Evolutionary conservation across 2,329 filamentous ascomycete species (phyloP).

Genomic region (Ophiostoma tasmaniense): DNA sequence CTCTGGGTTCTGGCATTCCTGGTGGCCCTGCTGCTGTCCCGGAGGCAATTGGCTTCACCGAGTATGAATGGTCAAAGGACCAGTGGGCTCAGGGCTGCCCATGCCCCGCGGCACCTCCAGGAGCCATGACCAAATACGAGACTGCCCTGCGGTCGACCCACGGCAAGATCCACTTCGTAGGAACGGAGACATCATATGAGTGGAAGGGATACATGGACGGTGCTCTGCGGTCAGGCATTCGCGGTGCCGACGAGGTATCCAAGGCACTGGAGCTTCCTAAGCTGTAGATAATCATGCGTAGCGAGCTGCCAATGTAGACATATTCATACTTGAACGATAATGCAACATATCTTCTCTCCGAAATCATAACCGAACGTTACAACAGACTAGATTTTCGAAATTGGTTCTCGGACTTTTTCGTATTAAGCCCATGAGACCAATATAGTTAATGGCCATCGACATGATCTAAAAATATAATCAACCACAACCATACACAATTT

Average conservation of each 20-base stretch:
- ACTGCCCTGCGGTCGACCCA: constrained; percentile 28
- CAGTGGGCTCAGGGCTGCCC: constrained; percentile 17
- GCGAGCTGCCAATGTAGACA: neutral
- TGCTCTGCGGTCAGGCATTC: constrained; percentile 41
- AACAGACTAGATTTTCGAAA: too few species aligned
- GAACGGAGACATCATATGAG: constrained; percentile 43
- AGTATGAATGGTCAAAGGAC: constrained; percentile 16
- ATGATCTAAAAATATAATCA: too few species aligned
- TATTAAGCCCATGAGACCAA: too few species aligned
- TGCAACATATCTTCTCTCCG: neutral
- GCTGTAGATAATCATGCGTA: neutral
- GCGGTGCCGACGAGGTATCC: constrained; percentile 38
- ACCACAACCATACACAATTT: too few species aligned
- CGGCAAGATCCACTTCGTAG: constrained; percentile 38
- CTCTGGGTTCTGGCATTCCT: neutral
- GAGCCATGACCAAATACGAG: constrained; percentile 14
- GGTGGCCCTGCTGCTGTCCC: neutral
- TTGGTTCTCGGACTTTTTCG: too few species aligned
- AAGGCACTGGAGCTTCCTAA: constrained; percentile 9
- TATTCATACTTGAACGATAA: neutral
- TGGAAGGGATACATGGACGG: constrained; percentile 55
- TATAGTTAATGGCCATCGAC: too few species aligned
- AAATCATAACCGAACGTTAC: too few species aligned
- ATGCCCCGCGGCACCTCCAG: constrained; percentile 12
- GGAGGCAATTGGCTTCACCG: constrained; percentile 8